Evolutionary conservation across 306 rosid species (phyloP).

Genomic region (Prunus armeniaca): DNA sequence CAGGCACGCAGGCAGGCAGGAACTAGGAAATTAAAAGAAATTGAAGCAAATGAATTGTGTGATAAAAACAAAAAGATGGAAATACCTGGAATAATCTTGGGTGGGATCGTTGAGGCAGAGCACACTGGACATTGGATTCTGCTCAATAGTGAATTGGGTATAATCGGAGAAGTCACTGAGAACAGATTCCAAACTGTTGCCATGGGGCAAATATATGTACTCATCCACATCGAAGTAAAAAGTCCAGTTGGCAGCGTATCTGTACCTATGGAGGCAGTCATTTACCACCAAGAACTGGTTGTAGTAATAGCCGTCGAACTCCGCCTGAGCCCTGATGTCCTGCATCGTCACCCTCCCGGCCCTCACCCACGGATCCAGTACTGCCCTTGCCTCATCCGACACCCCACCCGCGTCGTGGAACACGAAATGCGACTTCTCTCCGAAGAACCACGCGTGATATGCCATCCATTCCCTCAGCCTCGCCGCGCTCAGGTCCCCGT

Average conservation of each 20-base stretch:
- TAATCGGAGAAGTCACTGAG: constrained; percentile 26
- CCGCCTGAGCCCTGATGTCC: constrained; percentile 35
- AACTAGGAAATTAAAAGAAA: too few species aligned
- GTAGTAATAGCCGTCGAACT: constrained; percentile 39
- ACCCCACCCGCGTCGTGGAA: constrained; percentile 43
- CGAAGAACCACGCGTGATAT: constrained; percentile 41
- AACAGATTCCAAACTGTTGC: constrained; percentile 29
- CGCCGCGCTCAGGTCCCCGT: constrained; percentile 32
- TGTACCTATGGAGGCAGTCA: constrained; percentile 37
- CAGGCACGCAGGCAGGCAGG: too few species aligned
- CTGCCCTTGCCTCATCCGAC: constrained; percentile 34
- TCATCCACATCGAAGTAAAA: constrained; percentile 46
- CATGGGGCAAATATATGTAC: constrained; percentile 35
- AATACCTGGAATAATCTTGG: constrained; percentile 24
- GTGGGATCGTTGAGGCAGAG: constrained; percentile 38
- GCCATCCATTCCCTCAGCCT: constrained; percentile 47
- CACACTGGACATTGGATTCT: constrained; percentile 40
- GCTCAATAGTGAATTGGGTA: constrained; percentile 41
- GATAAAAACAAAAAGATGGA: too few species aligned
- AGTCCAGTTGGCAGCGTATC: constrained; percentile 36
- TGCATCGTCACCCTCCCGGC: constrained; percentile 34
- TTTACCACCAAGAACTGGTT: constrained; percentile 44
- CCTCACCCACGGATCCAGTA: constrained; percentile 39
- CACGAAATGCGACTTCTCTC: constrained; percentile 39
- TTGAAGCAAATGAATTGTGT: too few species aligned